phyloP scores from a whole-genome alignment of 345 rosid genomes.

The Noccaea caerulescens region DNA sequence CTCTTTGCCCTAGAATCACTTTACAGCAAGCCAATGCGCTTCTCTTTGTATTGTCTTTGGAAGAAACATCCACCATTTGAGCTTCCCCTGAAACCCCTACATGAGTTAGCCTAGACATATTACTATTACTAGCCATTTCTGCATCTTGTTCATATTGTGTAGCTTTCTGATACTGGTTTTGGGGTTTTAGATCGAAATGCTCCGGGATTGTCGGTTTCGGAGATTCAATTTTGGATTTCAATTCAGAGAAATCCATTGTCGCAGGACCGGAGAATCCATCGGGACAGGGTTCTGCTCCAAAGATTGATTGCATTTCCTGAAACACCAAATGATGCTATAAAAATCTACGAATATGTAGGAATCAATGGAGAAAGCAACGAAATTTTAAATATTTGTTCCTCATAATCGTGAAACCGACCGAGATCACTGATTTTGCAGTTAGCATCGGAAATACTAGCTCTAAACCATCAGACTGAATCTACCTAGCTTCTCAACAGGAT shows the following conservation, averaged over 20 bases:
- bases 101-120: slow-evolving; percentile 56
- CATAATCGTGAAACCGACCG: not conserved
- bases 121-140: slow-evolving; percentile 29
- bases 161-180: not conserved
- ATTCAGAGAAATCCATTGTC: slow-evolving; percentile 29
- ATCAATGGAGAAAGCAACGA: not conserved
- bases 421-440: slow-evolving; percentile 2
- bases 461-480: not conserved
- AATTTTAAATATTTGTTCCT: not conserved
- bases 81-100: slow-evolving; percentile 72
- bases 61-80: slow-evolving; percentile 93
- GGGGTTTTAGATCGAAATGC: not conserved
- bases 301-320: slow-evolving; percentile 84
- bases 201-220: slow-evolving; percentile 31
- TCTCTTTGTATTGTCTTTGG: slow-evolving; percentile 66
- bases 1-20: slow-evolving; percentile 70
- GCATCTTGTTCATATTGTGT: slow-evolving; percentile 36
- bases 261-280: slow-evolving; percentile 52
- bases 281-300: slow-evolving; percentile 72
- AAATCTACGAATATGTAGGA: not conserved
- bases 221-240: slow-evolving; percentile 42
- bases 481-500: not conserved
- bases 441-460: slow-evolving; percentile 7
- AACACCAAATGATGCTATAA: slow-evolving; percentile 21
- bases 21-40: slow-evolving; percentile 79